Conservation (phyloP, 1,139 yeast species). For the Debaryomyces fabryi region DNA sequence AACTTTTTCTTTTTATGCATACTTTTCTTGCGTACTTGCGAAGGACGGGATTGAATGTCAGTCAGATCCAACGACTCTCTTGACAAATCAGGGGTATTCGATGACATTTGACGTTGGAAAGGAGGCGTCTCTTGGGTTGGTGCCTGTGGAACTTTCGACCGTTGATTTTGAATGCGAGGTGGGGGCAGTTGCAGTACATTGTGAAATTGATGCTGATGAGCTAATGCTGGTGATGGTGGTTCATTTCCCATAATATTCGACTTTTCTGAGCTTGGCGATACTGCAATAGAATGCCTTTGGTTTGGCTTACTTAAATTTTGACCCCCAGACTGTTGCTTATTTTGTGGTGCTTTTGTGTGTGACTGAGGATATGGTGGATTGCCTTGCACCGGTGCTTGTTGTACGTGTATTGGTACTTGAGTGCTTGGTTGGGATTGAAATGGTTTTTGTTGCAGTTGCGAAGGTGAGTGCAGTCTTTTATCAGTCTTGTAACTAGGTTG, state of each 20-base stretch:
- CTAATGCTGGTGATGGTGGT: background rate
- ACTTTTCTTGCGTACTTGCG: constrained; percentile 13
- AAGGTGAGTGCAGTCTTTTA: background rate
- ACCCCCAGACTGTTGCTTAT: background rate
- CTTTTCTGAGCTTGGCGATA: constrained; percentile 15
- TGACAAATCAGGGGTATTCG: background rate
- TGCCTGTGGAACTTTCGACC: constrained; percentile 3
- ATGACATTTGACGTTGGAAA: background rate
- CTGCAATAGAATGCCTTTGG: constrained; percentile 20
- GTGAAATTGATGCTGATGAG: background rate
- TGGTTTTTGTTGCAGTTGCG: constrained; percentile 1
- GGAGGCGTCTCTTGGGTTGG: constrained; percentile 9
- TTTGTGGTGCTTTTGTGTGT: background rate
- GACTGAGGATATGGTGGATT: background rate
- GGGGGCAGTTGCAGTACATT: constrained; percentile 3
- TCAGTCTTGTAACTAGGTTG: constrained; percentile 10
- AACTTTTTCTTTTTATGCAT: constrained; percentile 33
- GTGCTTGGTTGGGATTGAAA: background rate
- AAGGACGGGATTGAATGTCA: constrained; percentile 4
- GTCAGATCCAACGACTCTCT: constrained; percentile 1
- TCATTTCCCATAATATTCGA: background rate
- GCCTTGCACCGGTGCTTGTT: background rate
- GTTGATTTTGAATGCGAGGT: background rate
- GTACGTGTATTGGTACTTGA: constrained; percentile 3
- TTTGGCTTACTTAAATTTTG: constrained; percentile 10